Conservation (phyloP, 305 asterid genomes). For the Solanum aculeatissimum region DNA sequence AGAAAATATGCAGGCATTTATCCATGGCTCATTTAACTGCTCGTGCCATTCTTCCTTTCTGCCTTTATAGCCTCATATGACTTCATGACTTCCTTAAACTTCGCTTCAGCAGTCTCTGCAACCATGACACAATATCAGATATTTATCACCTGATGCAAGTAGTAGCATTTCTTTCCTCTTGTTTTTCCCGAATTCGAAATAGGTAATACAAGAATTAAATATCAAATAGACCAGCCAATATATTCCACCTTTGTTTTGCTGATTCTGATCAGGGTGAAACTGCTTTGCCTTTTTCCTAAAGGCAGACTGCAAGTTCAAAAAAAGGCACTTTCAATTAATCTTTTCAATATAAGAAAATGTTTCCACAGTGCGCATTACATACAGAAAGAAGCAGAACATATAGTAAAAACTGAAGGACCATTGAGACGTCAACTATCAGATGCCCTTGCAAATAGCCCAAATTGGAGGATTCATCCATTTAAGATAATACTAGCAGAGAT, state of each 20-base stretch:
- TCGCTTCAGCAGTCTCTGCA: constrained; percentile 69
- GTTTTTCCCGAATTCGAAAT: neutral
- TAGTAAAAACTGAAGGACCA: neutral
- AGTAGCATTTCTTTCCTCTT: neutral
- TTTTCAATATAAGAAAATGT: neutral
- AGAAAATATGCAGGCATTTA: neutral
- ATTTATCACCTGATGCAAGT: neutral
- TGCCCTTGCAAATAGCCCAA: neutral
- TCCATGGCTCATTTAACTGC: neutral
- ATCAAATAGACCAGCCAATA: neutral
- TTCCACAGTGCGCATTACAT: neutral
- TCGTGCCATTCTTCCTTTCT: constrained; percentile 41
- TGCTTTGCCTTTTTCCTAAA: constrained; percentile 82
- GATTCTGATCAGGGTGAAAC: constrained; percentile 95
- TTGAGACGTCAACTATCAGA: neutral
- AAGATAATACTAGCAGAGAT: neutral
- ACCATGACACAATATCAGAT: neutral
- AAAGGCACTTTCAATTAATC: neutral
- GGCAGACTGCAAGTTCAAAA: constrained; percentile 49
- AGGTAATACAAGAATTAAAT: neutral
- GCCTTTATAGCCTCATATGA: constrained; percentile 79
- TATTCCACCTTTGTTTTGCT: constrained; percentile 58
- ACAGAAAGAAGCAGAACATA: neutral
- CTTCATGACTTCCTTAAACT: constrained; percentile 83
- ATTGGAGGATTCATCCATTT: neutral